These are phyloP conservation scores for Kwoniella sp. DNA, from an alignment of 768 basidiomycete genomes.

Conservation along the genomic window DNA sequence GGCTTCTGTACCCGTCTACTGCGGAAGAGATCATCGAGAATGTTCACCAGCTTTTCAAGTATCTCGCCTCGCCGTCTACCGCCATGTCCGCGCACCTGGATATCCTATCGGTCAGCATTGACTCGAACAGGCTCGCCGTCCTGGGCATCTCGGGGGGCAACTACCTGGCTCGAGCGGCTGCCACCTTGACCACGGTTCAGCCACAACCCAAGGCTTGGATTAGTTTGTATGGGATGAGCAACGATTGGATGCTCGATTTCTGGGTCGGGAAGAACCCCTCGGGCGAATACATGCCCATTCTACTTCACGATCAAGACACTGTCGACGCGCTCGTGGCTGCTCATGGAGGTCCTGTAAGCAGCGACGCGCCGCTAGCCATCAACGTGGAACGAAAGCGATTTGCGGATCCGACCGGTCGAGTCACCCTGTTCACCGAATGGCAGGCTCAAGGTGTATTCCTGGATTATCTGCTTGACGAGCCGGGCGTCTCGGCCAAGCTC, in stretches of 20 bases:
- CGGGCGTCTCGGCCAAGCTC: conserved; percentile 1
- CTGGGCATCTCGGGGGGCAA: conserved; percentile 12
- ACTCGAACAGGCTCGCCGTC: not conserved
- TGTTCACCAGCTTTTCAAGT: conserved; percentile 4
- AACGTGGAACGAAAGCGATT: not conserved
- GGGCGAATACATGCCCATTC: not conserved
- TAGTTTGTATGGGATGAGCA: not conserved
- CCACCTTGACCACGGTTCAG: not conserved
- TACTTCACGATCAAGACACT: not conserved
- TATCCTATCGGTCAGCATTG: not conserved
- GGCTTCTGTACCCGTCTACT: conserved; percentile 4
- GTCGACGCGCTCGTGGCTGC: not conserved
- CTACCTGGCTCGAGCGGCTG: conserved; percentile 3
- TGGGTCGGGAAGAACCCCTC: conserved; percentile 1
- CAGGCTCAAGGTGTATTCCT: not conserved
- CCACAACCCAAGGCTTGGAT: conserved; percentile 4
- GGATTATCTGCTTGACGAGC: not conserved
- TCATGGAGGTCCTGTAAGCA: not conserved
- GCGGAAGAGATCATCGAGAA: conserved; percentile 3
- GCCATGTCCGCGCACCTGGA: not conserved
- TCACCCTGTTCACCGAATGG: not conserved
- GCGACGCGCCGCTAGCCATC: not conserved
- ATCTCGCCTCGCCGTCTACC: not conserved
- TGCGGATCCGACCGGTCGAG: not conserved
- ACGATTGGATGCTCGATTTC: conserved; percentile 7